Base-by-base conservation (phyloP, 1,284 basidiomycete genomes). In the Inonotus hispidus region DNA sequence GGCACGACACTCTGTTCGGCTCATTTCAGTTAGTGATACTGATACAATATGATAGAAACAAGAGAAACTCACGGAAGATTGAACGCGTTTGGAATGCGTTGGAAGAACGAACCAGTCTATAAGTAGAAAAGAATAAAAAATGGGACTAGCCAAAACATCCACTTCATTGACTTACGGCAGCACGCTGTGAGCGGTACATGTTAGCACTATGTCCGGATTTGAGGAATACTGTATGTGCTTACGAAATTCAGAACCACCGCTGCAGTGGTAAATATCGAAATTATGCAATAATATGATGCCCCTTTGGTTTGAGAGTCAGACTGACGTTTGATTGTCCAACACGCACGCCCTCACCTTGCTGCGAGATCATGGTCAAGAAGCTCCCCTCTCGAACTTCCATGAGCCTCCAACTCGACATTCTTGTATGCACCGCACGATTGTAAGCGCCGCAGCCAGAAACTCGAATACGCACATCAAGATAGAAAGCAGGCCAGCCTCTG, bases 381-480 rank as follows among this genome's bases (percentile, higher is more conserved):
- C 69, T 68, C 39, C 66, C 63, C 63, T 66, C 46, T 70, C 66
- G 11, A 62, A 52, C 39, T 64, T 61, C 55, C 58, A 21, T 5
- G 64, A 35, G 1, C 70, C 70, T 14, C 65, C 58, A 1, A 59
- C 64, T n/a, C 56, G 58, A 16, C 72, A 56, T 4, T 71, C 66
- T 65, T 72, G 71, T 4, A 71, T 55, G 56, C 69, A 67, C 52
- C 72, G 67, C n/a, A 69, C 45, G 16, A 69, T 67, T 32, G 72
- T 73, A 11, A 74, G 61, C 1, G 66, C 53, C 2, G 70, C 67
- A 7, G 70, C 66, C 3, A 62, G 64, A 23, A 67, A 66, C 52
- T 73, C 72, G 47, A 73, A 73, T 1, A 70, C 59, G 29, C 66
- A 67, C 63, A 71, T 69, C 32, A 73, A 61, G 50, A 72, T 69